Evolutionary conservation across 1,284 basidiomycete species (phyloP).

Genomic region (Ceratobasidium sp.): DNA sequence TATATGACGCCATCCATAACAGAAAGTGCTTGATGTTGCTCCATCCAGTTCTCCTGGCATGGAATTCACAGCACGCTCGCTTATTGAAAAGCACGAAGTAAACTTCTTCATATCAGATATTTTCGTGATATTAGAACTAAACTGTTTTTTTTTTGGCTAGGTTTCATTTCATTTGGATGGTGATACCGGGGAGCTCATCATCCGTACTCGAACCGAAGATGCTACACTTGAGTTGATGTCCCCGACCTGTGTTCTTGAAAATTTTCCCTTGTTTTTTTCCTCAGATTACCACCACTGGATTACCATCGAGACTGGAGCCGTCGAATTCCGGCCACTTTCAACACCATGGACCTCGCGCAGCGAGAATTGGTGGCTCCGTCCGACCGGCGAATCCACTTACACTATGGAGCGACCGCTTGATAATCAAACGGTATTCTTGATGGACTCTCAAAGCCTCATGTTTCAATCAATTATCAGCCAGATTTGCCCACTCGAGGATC

Average conservation of each 20-base stretch:
- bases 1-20: background rate
- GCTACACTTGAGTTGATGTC: slow-evolving; percentile 20
- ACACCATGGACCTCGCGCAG: slow-evolving; percentile 9
- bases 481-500: slow-evolving; percentile 22
- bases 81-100: background rate
- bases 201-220: background rate
- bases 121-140: background rate
- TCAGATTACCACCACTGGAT: slow-evolving; percentile 40
- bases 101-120: background rate
- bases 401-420: background rate
- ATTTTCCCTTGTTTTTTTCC: slow-evolving; percentile 27
- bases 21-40: slow-evolving; percentile 32
- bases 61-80: slow-evolving; percentile 5
- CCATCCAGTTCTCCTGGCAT: slow-evolving; percentile 9
- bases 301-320: background rate
- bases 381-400: background rate
- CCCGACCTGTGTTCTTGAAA: background rate
- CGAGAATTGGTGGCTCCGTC: slow-evolving; percentile 4
- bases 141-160: background rate
- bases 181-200: background rate
- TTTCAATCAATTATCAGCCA: background rate
- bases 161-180: background rate
- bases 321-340: slow-evolving; percentile 24
- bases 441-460: background rate
- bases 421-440: background rate